Evolutionary conservation across 352 stramenopile species (phyloP), one percentile per base, ranked within the genome.

Genomic region (Globisporangium canariense): DNA sequence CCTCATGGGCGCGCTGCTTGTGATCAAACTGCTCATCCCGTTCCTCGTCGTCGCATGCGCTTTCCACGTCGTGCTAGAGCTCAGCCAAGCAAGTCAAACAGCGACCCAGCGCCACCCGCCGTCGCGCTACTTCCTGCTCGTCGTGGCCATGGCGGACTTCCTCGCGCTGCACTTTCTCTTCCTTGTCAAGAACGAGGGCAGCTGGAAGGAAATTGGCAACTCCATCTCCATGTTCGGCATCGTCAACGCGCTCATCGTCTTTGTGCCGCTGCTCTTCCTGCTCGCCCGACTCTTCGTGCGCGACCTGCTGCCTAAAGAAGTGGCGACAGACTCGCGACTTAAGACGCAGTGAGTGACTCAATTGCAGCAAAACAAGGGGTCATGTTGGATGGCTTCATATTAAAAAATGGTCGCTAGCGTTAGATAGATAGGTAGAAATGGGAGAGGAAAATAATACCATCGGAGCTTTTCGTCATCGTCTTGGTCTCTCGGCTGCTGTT

Each of bases 151-250:
- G 71, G 90, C 79, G 53, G 85, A 95, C 50, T 59, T 93, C 2
- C 65, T 95, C 28, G 84, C 86, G 54, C 68, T 95, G 16, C 86
- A 95, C 45, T 93, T 95, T 43, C 75, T 95, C 20, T 95, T 93
- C 60, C 67, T 90, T 28, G 86, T 95, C 20, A 76, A 81, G 45
- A 87, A 95, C 70, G 81, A 95, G 82, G 86, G 86, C 64, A 91
- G 81, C 54, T 95, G 86, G 86, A 93, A 93, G 58, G 78, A 93
- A 60, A 95, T 95, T 52, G 86, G 86, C 36, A 95, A 95, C 66
- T 93, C 83, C 36, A 45, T 67, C 13, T 59, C 34, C 49, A 49
- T 65, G 25, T 36, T 36, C 4, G 50, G 60, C 18, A 59, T 60
- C 25, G 30, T 66, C 7, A 36, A 66, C 30, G 28, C 61, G 14